A percentile compares a stretch with the other conserved stretches of the same genome.
phyloP scores from a whole-genome alignment of 768 basidiomycete species.

The Holtermanniella nyarrowii region DNA sequence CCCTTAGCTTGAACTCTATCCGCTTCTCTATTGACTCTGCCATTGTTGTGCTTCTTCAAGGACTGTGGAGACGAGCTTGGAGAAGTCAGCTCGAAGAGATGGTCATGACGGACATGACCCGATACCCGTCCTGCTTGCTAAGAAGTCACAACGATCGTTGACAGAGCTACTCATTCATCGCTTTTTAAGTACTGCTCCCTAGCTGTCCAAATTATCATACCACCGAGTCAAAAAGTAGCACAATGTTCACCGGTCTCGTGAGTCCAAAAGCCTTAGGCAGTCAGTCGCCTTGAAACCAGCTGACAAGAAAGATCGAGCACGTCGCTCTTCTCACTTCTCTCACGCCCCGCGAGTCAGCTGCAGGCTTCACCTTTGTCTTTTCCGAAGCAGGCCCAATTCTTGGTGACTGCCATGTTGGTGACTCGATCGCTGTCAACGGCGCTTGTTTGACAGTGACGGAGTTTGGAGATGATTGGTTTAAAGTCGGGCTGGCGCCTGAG shows the following conservation, averaged over 20 bases:
- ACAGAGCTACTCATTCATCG: too few relatives aligned
- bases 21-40: conserved; percentile 5
- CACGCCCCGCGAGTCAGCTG: conserved; percentile 41
- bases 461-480: conserved; percentile 73
- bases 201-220: too few relatives aligned
- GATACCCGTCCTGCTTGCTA: not conserved
- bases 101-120: not conserved
- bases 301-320: conserved; percentile 64
- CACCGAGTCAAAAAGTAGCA: too few relatives aligned
- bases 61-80: not conserved
- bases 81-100: not conserved
- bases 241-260: conserved; percentile 39
- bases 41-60: not conserved
- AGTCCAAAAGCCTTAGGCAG: conserved; percentile 1
- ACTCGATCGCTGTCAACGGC: conserved; percentile 58
- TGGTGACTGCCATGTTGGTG: conserved; percentile 80
- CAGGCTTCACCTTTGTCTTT: conserved; percentile 74
- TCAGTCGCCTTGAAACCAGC: not conserved
- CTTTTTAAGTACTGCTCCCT: too few relatives aligned
- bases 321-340: conserved; percentile 64
- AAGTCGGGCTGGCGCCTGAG: conserved; percentile 91
- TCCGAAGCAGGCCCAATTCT: conserved; percentile 61
- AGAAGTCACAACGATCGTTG: too few relatives aligned
- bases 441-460: conserved; percentile 83
- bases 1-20: conserved; percentile 25